A percentile compares a stretch with the other conserved stretches of the same genome.
Evolutionary conservation across 2,329 filamentous ascomycete species (phyloP).

Genomic region (Pseudogymnoascus sp.): DNA sequence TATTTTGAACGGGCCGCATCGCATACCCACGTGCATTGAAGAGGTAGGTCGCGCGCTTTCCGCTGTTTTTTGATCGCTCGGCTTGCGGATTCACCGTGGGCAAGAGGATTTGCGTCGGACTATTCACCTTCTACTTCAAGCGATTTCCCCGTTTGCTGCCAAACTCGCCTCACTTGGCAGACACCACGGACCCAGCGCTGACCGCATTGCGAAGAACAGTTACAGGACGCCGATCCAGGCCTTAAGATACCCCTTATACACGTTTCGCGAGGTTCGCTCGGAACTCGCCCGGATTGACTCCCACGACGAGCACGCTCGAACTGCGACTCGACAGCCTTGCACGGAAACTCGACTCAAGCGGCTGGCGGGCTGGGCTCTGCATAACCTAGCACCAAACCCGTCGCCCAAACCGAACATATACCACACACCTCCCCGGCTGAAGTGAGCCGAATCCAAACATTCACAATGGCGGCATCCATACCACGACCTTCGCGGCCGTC

Average conservation of each 20-base stretch:
- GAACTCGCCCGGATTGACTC: not conserved
- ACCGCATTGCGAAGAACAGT: conserved; percentile 4
- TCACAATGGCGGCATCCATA: conserved; percentile 46
- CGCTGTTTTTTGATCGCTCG: not conserved
- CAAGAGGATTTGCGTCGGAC: not conserved
- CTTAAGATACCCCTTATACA: not conserved
- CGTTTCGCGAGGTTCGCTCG: not conserved
- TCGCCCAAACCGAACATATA: conserved; percentile 1
- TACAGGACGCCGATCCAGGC: conserved; percentile 1
- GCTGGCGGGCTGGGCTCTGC: conserved; percentile 4
- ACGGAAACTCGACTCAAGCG: not conserved
- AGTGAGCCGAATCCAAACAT: conserved; percentile 4
- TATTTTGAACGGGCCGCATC: not conserved
- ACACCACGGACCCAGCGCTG: not conserved
- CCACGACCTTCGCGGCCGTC: conserved; percentile 53
- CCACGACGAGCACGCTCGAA: not conserved
- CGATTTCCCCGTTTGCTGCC: not conserved
- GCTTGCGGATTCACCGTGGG: not conserved
- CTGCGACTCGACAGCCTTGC: not conserved
- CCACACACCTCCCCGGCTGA: not conserved
- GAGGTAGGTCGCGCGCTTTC: not conserved
- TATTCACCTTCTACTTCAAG: not conserved
- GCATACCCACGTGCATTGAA: not conserved
- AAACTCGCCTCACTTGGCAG: not conserved
- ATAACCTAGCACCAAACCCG: conserved; percentile 4